Evolutionary conservation across 2,329 filamentous ascomycete genomes (phyloP), one percentile per base, ranked within the genome.

Genomic region (Fusarium sp.): DNA sequence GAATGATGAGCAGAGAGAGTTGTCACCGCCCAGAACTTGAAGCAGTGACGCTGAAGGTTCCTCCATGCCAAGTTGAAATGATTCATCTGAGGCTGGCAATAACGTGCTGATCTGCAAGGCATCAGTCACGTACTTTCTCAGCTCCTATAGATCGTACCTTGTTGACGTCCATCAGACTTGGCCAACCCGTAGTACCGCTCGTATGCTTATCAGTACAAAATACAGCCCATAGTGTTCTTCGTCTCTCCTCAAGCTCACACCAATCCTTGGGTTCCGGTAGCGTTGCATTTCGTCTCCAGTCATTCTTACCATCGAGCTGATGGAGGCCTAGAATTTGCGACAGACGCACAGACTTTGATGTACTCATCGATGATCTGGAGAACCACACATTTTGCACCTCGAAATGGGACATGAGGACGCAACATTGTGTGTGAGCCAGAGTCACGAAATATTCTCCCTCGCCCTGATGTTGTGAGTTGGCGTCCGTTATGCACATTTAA

Each of bases 161-260:
- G 79, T 84, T 84, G 70, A 93, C 89, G 73, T 97, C 92, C 47
- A 97, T 90, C 17, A 90, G 84, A 85, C 93, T 91, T 0, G 95
- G 94, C 95, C 95, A 97, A 4, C 94, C 94, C 7, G 94, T 96
- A 20, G 93, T 94, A 51, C 95, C 93, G 78, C 92, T 95, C 5
- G 93, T 91, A 81, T 95, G 95, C 51, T 93, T 89, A 80, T 98
- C 95, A 38, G 91, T 86, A 75, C 91, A 93, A 76, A 95, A 97
- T 1, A 90, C 87, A 76, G 91, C 88, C 95, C 95, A 98, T 75
- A 97, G 95, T 0, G 92, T 91, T 69, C 95, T 88, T 60, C 95
- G 87, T 62, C 95, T 87, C 81, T 98, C 95, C 58, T 87, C 85
- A 7, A 82, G 70, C 60, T 98, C 95, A 2, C 89, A 91, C 93